Base-by-base conservation (phyloP, 75 land plant species). In the Pinus taeda region DNA sequence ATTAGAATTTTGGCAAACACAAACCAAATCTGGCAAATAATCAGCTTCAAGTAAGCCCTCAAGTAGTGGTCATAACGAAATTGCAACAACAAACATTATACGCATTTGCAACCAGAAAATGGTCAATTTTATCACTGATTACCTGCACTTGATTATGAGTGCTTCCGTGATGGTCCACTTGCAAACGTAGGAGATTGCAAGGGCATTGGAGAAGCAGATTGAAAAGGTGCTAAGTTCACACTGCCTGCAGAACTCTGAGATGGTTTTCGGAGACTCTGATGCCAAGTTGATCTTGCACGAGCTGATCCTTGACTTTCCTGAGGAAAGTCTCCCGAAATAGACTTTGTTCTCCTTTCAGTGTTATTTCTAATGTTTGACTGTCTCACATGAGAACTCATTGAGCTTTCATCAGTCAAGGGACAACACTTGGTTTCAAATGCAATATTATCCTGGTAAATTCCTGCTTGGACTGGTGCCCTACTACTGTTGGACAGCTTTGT, bases 221-320 rank as follows among this genome's bases (percentile, higher is more conserved):
- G 72, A 13, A 69, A 45, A 69, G 72, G 42, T 36, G 72, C 11
- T 69, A 69, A 69, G 42, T 69, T 69, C 72, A 69, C 72, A n/a
- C 49, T 69, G 33, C 72, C 72, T 17, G 55, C 72, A 69, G n/a
- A 69, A 18, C 55, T 69, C 18, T 42, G 49, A 7, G 72, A 69
- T 69, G 55, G 53, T 13, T 69, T 69, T 42, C 20, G n/a, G n/a
- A 39, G 11, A 39, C 42, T 37, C 49, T 18, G 72, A 69, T n/a
- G 72, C 72, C 72, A 69, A 69, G 53, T 45, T 42, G 55, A n/a
- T 69, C n/a, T 21, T 42, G 22, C 72, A 69, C 72, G 72, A 42
- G 72, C 72, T 42, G 72, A 69, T 42, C 72, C 72, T 45, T 69
- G 72, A 69, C 72, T 69, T 69, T 69, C 72, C 36, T 69, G 72